These are phyloP conservation scores for Podospora fimiseda DNA, from an alignment of 495 filamentous ascomycete species.

Conservation along the genomic window DNA sequence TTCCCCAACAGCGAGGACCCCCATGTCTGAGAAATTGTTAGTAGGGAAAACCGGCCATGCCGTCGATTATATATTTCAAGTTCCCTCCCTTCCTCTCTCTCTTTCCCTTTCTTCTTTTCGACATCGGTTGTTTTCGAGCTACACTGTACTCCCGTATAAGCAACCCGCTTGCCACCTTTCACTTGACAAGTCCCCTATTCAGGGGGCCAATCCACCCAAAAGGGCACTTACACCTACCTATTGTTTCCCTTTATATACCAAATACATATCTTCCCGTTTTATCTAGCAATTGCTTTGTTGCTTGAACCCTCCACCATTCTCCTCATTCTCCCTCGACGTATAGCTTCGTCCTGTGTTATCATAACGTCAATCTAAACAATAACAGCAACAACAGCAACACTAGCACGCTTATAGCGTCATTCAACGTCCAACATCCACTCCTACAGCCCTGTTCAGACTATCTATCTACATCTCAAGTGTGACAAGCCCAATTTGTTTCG, in stretches of 20 bases:
- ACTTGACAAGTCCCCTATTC: background rate
- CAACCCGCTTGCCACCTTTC: background rate
- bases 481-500: background rate
- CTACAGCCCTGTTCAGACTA: background rate
- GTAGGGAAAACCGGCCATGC: background rate
- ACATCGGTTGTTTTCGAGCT: background rate
- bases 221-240: background rate
- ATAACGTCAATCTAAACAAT: too few species aligned
- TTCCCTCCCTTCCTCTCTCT: background rate
- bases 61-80: background rate
- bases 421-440: too few species aligned
- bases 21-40: slow-evolving; percentile 3
- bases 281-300: background rate
- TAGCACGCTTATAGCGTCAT: too few species aligned
- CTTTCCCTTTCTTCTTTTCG: background rate
- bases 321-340: too few species aligned
- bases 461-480: background rate
- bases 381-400: background rate
- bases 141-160: background rate
- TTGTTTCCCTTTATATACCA: background rate
- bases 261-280: background rate
- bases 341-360: too few species aligned
- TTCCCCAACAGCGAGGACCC: background rate
- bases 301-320: too few species aligned
- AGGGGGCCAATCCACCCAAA: background rate